Percentiles rank a stretch among this genome's conserved stretches.
These are phyloP conservation scores for Pseudodiploospora longispora DNA, from an alignment of 2,329 filamentous ascomycete genomes.

Conservation along the genomic window DNA sequence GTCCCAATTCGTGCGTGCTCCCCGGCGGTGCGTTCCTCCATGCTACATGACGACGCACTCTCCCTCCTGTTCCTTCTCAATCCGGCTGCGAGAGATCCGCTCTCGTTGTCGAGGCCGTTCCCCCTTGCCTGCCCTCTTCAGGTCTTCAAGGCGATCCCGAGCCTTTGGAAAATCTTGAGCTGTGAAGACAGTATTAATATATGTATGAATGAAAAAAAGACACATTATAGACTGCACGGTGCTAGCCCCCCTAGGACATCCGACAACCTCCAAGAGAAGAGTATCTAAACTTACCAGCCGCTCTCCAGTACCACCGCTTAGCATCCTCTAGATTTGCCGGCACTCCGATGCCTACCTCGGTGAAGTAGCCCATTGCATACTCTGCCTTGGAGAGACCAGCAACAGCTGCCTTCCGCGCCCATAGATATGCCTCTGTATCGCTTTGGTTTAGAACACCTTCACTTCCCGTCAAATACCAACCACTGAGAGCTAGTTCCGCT, in stretches of 20 bases:
- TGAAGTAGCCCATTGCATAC: conserved; percentile 96
- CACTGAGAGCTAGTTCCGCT: conserved; percentile 72
- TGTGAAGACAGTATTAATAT: conserved; percentile 25
- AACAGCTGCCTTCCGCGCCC: conserved; percentile 87
- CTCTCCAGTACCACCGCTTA: conserved; percentile 96
- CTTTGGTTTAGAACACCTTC: conserved; percentile 84
- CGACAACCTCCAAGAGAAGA: neutral
- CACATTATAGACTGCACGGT: too few relatives aligned
- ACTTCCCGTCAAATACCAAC: conserved; percentile 92
- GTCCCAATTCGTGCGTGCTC: too few relatives aligned
- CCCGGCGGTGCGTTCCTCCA: too few relatives aligned
- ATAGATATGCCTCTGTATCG: conserved; percentile 93
- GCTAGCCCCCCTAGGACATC: too few relatives aligned
- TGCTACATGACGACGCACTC: conserved; percentile 76
- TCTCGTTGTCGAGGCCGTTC: conserved; percentile 61
- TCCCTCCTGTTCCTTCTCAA: conserved; percentile 77
- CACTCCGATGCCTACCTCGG: conserved; percentile 87
- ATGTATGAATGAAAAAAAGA: neutral
- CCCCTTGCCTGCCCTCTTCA: conserved; percentile 71
- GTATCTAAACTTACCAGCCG: conserved; percentile 72
- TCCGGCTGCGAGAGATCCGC: conserved; percentile 71
- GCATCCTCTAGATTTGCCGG: conserved; percentile 84
- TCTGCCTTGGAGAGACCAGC: conserved; percentile 87
- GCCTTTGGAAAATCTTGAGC: conserved; percentile 94
- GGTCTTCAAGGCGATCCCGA: conserved; percentile 82